Evolutionary conservation across 768 basidiomycete genomes (phyloP).

Genomic region (Jaapia argillacea): DNA sequence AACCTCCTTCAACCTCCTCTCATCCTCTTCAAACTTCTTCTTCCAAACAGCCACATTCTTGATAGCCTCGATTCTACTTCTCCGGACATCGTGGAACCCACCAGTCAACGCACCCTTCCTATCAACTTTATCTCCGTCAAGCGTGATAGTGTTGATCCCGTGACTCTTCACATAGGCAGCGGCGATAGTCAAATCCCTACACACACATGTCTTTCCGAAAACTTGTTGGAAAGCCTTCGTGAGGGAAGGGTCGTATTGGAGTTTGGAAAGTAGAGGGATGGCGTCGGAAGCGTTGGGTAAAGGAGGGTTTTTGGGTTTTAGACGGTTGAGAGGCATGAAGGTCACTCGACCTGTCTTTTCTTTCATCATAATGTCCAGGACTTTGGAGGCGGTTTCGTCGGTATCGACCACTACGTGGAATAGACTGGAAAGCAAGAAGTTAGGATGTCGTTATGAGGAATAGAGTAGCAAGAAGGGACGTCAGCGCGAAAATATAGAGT

Average conservation of each 20-base stretch:
- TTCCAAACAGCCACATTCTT: constrained; percentile 70
- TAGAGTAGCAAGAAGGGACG: not conserved
- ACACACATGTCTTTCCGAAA: constrained; percentile 95
- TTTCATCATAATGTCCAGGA: constrained; percentile 90
- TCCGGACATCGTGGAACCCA: constrained; percentile 87
- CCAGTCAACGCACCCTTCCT: constrained; percentile 93
- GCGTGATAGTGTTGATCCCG: constrained; percentile 92
- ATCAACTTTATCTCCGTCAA: constrained; percentile 97
- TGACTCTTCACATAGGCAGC: constrained; percentile 93
- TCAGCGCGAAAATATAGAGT: not conserved
- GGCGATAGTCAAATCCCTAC: constrained; percentile 84
- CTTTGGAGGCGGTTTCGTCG: constrained; percentile 85
- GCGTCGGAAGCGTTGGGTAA: constrained; percentile 68
- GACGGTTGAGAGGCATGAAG: constrained; percentile 95
- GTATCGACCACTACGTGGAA: constrained; percentile 97
- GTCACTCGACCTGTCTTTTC: constrained; percentile 94
- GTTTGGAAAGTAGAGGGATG: constrained; percentile 73
- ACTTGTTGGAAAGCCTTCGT: constrained; percentile 91
- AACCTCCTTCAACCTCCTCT: constrained; percentile 58
- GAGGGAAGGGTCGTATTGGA: constrained; percentile 62
- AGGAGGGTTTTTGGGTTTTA: constrained; percentile 63
- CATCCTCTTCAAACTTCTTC: constrained; percentile 56
- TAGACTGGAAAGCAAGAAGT: constrained; percentile 62
- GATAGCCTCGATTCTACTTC: constrained; percentile 85
- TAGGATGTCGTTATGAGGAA: constrained; percentile 9